Base-by-base conservation (phyloP, 2,329 filamentous ascomycete species). In the Claviceps africana region DNA sequence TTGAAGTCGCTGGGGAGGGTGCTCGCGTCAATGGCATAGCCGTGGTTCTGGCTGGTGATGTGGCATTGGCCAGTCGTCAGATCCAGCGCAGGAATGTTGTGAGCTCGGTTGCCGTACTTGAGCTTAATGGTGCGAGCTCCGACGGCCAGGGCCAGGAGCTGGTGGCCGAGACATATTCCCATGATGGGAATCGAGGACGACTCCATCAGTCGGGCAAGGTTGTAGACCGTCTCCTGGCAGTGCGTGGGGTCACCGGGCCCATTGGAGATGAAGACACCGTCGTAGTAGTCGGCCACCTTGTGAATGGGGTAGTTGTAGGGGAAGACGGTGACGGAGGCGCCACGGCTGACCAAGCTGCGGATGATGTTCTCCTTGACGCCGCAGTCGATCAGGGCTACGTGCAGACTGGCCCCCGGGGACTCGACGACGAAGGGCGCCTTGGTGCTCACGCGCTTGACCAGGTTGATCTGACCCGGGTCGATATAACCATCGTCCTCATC, bases 291-390 rank as follows among this genome's bases (percentile, higher is more conserved):
- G 53, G 93, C 87, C 39, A 96, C 87, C 79, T 97, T 96, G 79
- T 97, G 90, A 67, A 98, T 93, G 51, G 90, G 91, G 74, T 93
- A 97, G 75, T 97, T 83, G 72, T 86, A 96, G 54, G 93, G 93
- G 76, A 98, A 94, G 62, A 88, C 87, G 42, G 93, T 97, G 57
- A 95, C 86, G 57, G 87, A 90, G 51, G 90, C 88, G 55, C 93
- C 93, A 57, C 93, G 89, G 70, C 80, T 84, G 64, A 97, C 90
- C 55, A 98, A 77, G 68, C 87, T 94, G 64, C 93, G 88, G 55
- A 98, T 83, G 63, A 98, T 98, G 76, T 98, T 98, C 80, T 98
- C 93, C 81, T 98, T 98, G 60, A 97, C 93, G 75, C 93, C 93
- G 65, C 93, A 98, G 72, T 98, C 93, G 66, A 98, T 85, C 60